Evolutionary conservation across 305 asterid genomes (phyloP).

Genomic region (Fraxinus paxiana): DNA sequence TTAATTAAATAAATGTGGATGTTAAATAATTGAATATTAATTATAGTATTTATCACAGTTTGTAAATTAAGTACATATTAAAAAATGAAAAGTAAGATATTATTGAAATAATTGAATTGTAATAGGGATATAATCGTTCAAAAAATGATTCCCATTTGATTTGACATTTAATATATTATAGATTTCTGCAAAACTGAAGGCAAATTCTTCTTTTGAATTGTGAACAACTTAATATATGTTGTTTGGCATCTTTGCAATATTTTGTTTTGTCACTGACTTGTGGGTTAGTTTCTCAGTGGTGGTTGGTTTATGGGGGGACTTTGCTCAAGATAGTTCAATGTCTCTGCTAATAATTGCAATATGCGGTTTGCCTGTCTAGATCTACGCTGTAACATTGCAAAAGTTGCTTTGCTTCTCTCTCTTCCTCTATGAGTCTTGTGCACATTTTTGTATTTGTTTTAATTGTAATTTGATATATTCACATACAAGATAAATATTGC

Average conservation of each 20-base stretch:
- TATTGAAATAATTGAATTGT: no score
- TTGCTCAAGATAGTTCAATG: neutral
- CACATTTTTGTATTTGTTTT: neutral
- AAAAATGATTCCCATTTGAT: no score
- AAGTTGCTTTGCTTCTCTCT: neutral
- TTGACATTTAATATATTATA: no score
- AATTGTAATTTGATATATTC: neutral
- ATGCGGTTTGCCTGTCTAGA: neutral
- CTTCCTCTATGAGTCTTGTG: neutral
- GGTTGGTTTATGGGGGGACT: neutral
- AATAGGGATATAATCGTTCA: no score
- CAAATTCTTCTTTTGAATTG: neutral
- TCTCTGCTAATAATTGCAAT: neutral
- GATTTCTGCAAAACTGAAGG: neutral
- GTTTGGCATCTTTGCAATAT: neutral
- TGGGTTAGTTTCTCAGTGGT: neutral
- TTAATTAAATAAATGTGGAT: no score
- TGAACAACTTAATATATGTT: neutral
- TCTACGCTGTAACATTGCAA: neutral
- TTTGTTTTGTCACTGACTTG: neutral
- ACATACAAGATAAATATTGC: slow-evolving; percentile 6
- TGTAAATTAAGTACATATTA: no score
- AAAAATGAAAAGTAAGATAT: no score
- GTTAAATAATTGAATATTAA: no score
- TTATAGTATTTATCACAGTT: no score